Evolutionary conservation across 805 yeast genomes (phyloP), one percentile per base, ranked within the genome.

Genomic region (Zygosaccharomyces bisporus): DNA sequence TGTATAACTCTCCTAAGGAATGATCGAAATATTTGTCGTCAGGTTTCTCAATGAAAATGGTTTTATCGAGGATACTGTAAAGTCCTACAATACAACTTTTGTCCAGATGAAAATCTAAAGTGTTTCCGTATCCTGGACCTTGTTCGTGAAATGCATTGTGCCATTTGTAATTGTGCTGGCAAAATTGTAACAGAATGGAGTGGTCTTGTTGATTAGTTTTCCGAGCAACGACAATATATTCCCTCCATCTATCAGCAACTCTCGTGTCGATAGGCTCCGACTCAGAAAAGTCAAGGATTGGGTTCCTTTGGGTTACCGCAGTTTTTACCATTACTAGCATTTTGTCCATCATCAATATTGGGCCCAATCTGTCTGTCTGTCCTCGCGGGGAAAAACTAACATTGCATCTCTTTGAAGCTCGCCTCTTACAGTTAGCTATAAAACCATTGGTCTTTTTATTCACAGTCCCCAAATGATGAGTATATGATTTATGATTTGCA

Each of bases 171-270:
- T 19, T 29, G n/a, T 20, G 40, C 9, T 73, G 74, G 63, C 79
- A 83, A 47, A 89, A 76, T 55, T 88, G 89, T 1, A 88, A 47
- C 3, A 70, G 60, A 0, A 87, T 57, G 0, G 95, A 90, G 7
- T 67, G 63, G 2, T 66, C 69, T 0, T 56, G 38, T 45, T 71
- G 65, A 12, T 77, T 80, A 0, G 86, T 79, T n/a, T 77, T 74
- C 47, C 91, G 68, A 1, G 83, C 81, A 1, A 85, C 87, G 2
- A 85, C 83, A 20, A 79, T 67, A 57, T 80, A 86, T 58, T 90
- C 96, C 48, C 74, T 78, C 93, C 96, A 88, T 38, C 88, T 66
- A 45, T 86, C 90, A 7, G 72, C 49, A 1, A 85, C 73, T 41
- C 83, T 65, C 0, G 86, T 71, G 32, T 77, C 78, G 19, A 71